Conservation (phyloP, 129 eudicot genomes). For the Saposhnikovia divaricata region DNA sequence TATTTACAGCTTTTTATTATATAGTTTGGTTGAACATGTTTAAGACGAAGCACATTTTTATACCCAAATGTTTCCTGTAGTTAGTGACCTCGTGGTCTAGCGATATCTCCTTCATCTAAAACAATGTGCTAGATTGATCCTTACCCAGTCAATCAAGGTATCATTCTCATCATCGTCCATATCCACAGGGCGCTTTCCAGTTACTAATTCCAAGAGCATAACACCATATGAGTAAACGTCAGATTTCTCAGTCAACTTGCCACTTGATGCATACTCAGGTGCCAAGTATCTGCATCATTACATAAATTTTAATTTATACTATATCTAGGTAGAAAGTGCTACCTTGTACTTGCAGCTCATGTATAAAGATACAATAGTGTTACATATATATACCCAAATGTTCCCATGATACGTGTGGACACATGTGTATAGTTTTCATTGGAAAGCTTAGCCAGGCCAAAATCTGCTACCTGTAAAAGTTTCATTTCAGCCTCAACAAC, state of each 20-base stretch:
- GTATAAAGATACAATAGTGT: not conserved
- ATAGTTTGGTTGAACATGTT: not conserved
- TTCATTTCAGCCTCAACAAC: constrained; percentile 6
- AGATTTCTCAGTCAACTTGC: constrained; percentile 62
- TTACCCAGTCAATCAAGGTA: constrained; percentile 71
- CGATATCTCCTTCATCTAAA: too few relatives aligned
- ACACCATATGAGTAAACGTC: constrained; percentile 73
- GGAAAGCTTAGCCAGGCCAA: constrained; percentile 80
- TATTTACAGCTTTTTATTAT: not conserved
- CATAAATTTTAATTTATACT: not conserved
- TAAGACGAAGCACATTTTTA: not conserved
- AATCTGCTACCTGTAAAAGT: constrained; percentile 60
- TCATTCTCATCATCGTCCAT: constrained; percentile 41
- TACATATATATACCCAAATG: constrained; percentile 48
- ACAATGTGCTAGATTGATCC: not conserved
- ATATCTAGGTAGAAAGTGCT: not conserved
- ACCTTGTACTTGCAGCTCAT: not conserved
- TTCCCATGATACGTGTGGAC: constrained; percentile 84
- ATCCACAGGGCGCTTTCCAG: constrained; percentile 51
- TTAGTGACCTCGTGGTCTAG: too few relatives aligned
- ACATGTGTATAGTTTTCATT: constrained; percentile 58
- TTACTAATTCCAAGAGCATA: constrained; percentile 67
- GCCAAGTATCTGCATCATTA: constrained; percentile 49
- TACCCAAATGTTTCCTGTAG: too few relatives aligned
- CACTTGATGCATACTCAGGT: constrained; percentile 72